Base-by-base conservation (phyloP, 495 filamentous ascomycete genomes). In the Aspergillus sclerotioniger region DNA sequence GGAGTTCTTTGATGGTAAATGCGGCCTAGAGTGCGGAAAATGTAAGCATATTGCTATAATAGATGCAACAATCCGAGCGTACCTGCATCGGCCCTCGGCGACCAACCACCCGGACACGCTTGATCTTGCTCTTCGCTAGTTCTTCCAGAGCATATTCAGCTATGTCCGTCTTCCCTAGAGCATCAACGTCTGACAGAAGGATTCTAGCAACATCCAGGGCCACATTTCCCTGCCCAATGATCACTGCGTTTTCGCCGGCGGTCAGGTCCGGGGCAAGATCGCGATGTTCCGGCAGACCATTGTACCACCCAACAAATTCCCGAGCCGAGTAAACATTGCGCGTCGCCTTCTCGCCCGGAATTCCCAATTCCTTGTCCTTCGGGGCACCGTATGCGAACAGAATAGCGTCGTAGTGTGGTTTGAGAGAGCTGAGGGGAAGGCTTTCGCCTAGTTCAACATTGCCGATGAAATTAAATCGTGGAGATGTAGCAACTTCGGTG, bases 271-370 rank as follows among this genome's bases (percentile, higher is more conserved):
- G 94, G 12, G 80, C 77, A n/a, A 96, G 73, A 62, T 83, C 70
- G 21, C 89, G 82, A 68, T 90, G 89, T 64, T 96, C 89, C 0
- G 94, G 95, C 0, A 96, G 80, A 16, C 95, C 92, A 67, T 98
- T 98, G 72, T 98, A 98, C 94, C 94, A 98, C 15, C 93, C 94
- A 6, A 98, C 95, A 71, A 98, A 98, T 50, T 90, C 89, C 7
- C 94, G 83, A 3, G 94, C 94, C 15, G 92, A 96, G 72, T 90
- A 87, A 35, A 98, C 85, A 41, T 90, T 90, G 10, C 76, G 75
- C 33, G 90, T 62, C 13, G 70, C 71, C 9, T 86, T 75, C 64
- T 98, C 94, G n/a, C 92, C 90, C 0, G 88, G 86, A 43, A 98
- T 90, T 0, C 82, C 84, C 0, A 98, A 78, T 10, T 76, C 82